Evolutionary conservation across 2,329 filamentous ascomycete genomes (phyloP).

Genomic region (Aspergillus sp.): DNA sequence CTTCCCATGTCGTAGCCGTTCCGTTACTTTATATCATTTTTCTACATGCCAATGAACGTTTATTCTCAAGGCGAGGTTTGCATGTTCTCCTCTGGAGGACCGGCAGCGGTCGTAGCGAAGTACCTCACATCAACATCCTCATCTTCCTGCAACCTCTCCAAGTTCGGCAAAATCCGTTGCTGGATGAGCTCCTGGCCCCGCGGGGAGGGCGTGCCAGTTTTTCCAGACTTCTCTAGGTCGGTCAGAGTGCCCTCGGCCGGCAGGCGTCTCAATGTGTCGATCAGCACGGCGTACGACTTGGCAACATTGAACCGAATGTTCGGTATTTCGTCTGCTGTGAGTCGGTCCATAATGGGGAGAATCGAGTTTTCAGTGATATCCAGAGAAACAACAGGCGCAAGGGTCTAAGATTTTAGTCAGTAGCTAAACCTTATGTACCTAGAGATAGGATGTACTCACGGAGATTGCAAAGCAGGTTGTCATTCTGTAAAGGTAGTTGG

Average conservation of each 20-base stretch:
- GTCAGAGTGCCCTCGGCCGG: constrained; percentile 82
- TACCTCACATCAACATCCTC: constrained; percentile 97
- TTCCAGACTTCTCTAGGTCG: constrained; percentile 73
- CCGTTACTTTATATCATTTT: constrained; percentile 2
- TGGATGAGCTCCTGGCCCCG: constrained; percentile 74
- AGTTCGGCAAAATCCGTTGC: constrained; percentile 76
- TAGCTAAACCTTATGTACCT: constrained; percentile 7
- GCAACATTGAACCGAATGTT: constrained; percentile 99
- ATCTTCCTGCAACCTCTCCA: constrained; percentile 94
- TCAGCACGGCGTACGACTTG: constrained; percentile 88
- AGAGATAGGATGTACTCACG: constrained; percentile 51
- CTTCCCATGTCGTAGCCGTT: constrained; percentile 12
- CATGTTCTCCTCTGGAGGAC: constrained; percentile 47
- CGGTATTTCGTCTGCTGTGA: constrained; percentile 88
- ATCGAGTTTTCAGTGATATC: constrained; percentile 90
- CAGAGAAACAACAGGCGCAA: constrained; percentile 85
- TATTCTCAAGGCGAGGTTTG: constrained; percentile 43
- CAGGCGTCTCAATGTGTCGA: constrained; percentile 84
- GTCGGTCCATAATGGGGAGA: constrained; percentile 90
- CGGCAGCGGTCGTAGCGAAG: constrained; percentile 86
- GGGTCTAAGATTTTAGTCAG: constrained; percentile 57
- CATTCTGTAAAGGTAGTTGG: constrained; percentile 99
- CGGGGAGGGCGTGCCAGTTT: constrained; percentile 51
- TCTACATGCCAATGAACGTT: constrained; percentile 6
- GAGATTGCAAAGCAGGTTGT: constrained; percentile 99